Evolutionary conservation across 2,329 filamentous ascomycete species (phyloP).

Genomic region (Claviceps quebecensis): DNA sequence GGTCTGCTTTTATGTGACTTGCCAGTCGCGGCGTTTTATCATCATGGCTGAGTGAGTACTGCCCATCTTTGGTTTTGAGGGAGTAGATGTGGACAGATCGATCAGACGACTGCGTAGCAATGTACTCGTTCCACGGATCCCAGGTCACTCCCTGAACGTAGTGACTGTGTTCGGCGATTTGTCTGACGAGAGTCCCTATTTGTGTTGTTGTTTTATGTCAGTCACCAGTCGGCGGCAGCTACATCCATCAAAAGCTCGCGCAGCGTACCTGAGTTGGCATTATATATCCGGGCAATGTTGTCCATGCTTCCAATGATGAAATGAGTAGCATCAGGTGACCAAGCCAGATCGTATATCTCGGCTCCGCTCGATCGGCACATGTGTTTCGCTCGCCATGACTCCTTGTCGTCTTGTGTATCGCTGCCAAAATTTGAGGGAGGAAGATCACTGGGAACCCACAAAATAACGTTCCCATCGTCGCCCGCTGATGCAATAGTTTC

Average conservation of each 20-base stretch:
- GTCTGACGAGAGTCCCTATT: constrained; percentile 55
- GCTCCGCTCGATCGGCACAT: constrained; percentile 93
- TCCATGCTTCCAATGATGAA: constrained; percentile 99
- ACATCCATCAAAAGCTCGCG: neutral
- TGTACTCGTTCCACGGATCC: constrained; percentile 96
- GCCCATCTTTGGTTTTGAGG: constrained; percentile 88
- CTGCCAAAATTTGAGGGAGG: constrained; percentile 60
- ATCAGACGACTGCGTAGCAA: constrained; percentile 95
- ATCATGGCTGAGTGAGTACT: constrained; percentile 62
- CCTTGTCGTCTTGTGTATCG: constrained; percentile 81
- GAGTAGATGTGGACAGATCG: constrained; percentile 96
- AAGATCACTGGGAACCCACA: constrained; percentile 83
- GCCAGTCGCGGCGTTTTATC: constrained; percentile 66
- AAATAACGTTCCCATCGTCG: constrained; percentile 91
- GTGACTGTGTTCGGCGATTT: constrained; percentile 94
- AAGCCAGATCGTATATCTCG: constrained; percentile 95
- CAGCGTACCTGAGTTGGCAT: constrained; percentile 66
- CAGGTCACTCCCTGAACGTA: constrained; percentile 97
- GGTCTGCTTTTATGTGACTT: constrained; percentile 66
- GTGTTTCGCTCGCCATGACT: constrained; percentile 91
- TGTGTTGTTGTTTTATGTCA: constrained; percentile 1
- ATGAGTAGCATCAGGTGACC: constrained; percentile 92
- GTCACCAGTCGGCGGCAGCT: constrained; percentile 2
- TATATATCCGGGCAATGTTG: constrained; percentile 94
- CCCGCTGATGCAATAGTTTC: constrained; percentile 90